Base-by-base conservation (phyloP, 2,329 filamentous ascomycete species). In the Pestalotiopsis sp. region DNA sequence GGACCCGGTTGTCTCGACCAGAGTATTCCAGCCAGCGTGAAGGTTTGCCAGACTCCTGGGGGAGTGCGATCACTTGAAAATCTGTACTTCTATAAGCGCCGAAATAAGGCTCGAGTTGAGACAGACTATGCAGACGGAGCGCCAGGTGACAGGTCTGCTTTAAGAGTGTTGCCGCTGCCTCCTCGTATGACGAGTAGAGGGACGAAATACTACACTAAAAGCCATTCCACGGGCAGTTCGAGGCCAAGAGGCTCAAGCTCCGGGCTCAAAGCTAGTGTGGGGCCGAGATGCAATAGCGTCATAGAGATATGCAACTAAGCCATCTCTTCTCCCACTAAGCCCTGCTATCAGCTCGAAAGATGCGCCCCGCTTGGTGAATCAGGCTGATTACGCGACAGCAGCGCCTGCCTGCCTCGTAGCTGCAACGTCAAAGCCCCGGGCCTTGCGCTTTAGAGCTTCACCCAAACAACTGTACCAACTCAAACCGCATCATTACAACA, bases 1-100 rank as follows among this genome's bases (percentile, higher is more conserved):
- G 80, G 77, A 77, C 79, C 80, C 76, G 78, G 75, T 72, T 74
- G 75, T 72, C 77, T 76, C 69, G 82, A 83, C 86, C 86, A 87
- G 69, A 87, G 74, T 75, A 85, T 70, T 64, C 80, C 79, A 78
- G 85, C 86, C 85, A 88, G 78, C 66, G 72, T 87, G 82, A 71
- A 70, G 31, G 68, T 58, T 64, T 70, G 9, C n/a, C 7, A 13
- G 31, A 23, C 45, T 52, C 45, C n/a, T n/a, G 41, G 45, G 17
- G 45, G 45, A 52, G 45, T 20, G 17, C 20, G 20, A n/a, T n/a
- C 17, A 20, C 14, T n/a, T 9, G 6, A n/a, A 52, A 52, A 52
- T n/a, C 23, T n/a, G 14, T 9, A 9, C 23, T 52, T 52, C 9
- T n/a, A 20, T 52, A 52, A 9, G 31, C 9, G 31, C 31, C 31